Evolutionary conservation across 2,329 filamentous ascomycete genomes (phyloP).

Genomic region (Verticillium nubilum): DNA sequence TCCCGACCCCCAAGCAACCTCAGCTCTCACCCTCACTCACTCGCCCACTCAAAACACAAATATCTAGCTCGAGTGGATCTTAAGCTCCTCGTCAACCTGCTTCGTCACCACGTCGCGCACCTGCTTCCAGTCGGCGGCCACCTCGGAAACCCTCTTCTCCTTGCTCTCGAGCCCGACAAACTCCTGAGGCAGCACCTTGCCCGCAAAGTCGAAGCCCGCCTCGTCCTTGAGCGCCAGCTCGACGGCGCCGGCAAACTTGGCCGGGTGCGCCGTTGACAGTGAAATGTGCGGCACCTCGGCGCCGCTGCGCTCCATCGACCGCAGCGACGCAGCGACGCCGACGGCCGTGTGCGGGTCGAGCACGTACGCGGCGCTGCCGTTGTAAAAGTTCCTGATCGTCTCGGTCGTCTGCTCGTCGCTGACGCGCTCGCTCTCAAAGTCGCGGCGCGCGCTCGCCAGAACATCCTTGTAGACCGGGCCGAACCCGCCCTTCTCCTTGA

Average conservation of each 20-base stretch:
- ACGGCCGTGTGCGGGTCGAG: slow-evolving; percentile 92
- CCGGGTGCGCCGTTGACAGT: slow-evolving; percentile 89
- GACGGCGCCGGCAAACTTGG: slow-evolving; percentile 87
- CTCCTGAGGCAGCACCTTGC: slow-evolving; percentile 72
- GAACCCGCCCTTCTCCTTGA: slow-evolving; percentile 81
- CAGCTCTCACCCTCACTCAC: too few relatives aligned
- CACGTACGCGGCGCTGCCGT: slow-evolving; percentile 62
- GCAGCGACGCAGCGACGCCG: slow-evolving; percentile 69
- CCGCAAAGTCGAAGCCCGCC: slow-evolving; percentile 68
- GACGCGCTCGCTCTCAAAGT: slow-evolving; percentile 77
- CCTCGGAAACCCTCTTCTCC: slow-evolving; percentile 66
- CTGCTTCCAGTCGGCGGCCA: slow-evolving; percentile 66
- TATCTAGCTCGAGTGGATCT: slow-evolving; percentile 1
- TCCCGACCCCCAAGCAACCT: too few relatives aligned
- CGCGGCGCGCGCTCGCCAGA: slow-evolving; percentile 61
- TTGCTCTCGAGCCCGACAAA: slow-evolving; percentile 74
- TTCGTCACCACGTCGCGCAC: slow-evolving; percentile 71
- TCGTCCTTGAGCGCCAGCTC: slow-evolving; percentile 69
- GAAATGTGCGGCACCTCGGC: slow-evolving; percentile 66
- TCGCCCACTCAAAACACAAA: too few relatives aligned
- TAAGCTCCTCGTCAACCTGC: slow-evolving; percentile 63
- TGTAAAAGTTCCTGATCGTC: slow-evolving; percentile 54
- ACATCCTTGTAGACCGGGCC: slow-evolving; percentile 69
- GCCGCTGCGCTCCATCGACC: slow-evolving; percentile 55
- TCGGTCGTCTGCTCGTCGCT: slow-evolving; percentile 62